Evolutionary conservation across 1,284 basidiomycete species (phyloP).

Genomic region (Stygiomarasmius scandens): DNA sequence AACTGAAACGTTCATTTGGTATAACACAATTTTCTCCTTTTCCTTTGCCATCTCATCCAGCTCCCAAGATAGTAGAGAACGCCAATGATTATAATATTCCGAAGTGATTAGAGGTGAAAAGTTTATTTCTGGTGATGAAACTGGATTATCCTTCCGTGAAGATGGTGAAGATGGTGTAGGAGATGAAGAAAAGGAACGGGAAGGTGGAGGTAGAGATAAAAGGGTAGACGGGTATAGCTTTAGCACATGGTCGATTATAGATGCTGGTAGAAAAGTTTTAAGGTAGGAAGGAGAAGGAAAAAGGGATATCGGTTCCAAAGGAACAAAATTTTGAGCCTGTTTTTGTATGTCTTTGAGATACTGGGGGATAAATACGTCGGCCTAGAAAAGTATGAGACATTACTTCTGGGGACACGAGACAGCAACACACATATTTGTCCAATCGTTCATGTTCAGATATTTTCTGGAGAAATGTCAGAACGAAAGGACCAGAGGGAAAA

Average conservation of each 20-base stretch:
- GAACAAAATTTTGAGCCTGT: constrained; percentile 39
- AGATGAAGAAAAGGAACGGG: constrained; percentile 16
- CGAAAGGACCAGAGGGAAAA: not conserved
- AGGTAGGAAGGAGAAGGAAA: constrained; percentile 39
- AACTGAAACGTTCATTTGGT: constrained; percentile 38
- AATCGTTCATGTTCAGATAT: constrained; percentile 28
- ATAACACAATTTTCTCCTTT: constrained; percentile 42
- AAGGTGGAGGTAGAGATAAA: constrained; percentile 30
- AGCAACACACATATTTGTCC: constrained; percentile 43
- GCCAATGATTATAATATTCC: constrained; percentile 43
- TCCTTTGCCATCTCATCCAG: constrained; percentile 39
- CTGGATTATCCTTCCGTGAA: too few relatives aligned
- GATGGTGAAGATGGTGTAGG: constrained; percentile 22
- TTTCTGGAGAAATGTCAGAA: constrained; percentile 11
- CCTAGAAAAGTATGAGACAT: constrained; percentile 26
- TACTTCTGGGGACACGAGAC: not conserved
- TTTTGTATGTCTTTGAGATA: constrained; percentile 50
- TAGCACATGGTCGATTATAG: constrained; percentile 20
- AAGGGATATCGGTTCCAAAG: constrained; percentile 40
- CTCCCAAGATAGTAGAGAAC: constrained; percentile 44
- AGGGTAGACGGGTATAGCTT: constrained; percentile 11
- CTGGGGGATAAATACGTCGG: constrained; percentile 46
- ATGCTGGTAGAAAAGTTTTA: constrained; percentile 34
- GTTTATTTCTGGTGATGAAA: not conserved
- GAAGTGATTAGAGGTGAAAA: constrained; percentile 24